Evolutionary conservation across 164 flowering plant species (phyloP).

Genomic region (Stephania japonica): DNA sequence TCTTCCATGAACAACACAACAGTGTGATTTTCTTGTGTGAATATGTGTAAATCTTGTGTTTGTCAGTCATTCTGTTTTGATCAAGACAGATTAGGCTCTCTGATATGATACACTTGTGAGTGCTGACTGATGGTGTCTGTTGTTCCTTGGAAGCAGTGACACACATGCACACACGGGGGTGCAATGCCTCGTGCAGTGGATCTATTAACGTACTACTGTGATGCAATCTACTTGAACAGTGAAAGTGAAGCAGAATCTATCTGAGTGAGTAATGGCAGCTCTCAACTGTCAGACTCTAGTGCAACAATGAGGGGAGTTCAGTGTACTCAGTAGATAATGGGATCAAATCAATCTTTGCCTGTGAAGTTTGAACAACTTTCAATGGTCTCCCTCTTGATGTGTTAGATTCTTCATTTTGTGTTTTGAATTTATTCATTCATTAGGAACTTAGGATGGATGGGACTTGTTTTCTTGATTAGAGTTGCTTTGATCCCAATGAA

Average conservation of each 20-base stretch:
- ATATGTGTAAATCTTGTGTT: not conserved
- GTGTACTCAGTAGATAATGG: not conserved
- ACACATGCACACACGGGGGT: not conserved
- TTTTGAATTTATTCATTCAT: no score
- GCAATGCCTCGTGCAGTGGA: not conserved
- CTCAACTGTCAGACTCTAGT: not conserved
- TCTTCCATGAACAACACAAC: not conserved
- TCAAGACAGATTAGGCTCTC: not conserved
- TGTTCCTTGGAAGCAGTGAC: not conserved
- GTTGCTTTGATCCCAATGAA: no score
- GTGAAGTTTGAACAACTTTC: not conserved
- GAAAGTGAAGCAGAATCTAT: conserved; percentile 1
- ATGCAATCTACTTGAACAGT: not conserved
- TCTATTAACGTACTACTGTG: not conserved
- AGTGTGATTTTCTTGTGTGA: no score
- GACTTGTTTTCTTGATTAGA: no score
- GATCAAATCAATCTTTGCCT: not conserved
- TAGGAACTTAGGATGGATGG: no score
- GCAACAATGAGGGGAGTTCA: not conserved
- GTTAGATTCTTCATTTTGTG: no score
- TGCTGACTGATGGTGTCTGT: no score
- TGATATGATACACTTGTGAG: not conserved
- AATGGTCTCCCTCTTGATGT: no score
- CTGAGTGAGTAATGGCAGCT: not conserved
- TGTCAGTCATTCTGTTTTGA: not conserved